phyloP scores from a whole-genome alignment of 2,329 filamentous ascomycete genomes.

The Beauveria rudraprayagi region DNA sequence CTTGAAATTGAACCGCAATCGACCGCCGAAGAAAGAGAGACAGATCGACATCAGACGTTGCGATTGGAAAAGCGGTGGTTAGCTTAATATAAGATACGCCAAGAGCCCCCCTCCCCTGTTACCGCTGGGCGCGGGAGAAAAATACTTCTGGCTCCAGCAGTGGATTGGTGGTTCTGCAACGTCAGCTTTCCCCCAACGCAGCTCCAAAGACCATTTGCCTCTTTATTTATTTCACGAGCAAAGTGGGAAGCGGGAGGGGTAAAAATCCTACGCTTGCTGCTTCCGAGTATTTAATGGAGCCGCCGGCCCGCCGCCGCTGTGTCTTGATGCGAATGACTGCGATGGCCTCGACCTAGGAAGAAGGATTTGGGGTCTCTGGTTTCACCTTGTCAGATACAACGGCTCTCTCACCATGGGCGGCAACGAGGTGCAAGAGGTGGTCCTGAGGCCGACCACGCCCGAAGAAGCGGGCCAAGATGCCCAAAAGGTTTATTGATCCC shows the following conservation, averaged over 20 bases:
- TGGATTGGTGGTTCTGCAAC: not conserved
- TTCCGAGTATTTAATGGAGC: constrained; percentile 3
- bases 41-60: not conserved
- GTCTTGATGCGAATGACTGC: not conserved
- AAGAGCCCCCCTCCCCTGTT: too few relatives aligned
- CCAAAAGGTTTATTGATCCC: constrained; percentile 1
- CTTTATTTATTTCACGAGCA: not conserved
- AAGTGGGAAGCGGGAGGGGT: not conserved
- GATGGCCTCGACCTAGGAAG: not conserved
- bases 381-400: not conserved
- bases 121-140: too few relatives aligned
- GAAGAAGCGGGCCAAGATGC: not conserved
- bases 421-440: not conserved
- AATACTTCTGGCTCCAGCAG: not conserved
- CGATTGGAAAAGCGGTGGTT: not conserved
- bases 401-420: not conserved
- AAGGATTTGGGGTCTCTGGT: too few relatives aligned
- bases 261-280: too few relatives aligned
- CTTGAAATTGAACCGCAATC: too few relatives aligned
- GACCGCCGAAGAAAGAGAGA: not conserved
- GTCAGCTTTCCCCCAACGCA: not conserved
- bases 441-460: not conserved
- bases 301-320: constrained; percentile 3
- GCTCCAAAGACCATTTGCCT: not conserved
- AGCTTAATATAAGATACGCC: not conserved